A percentile compares a stretch with the other conserved stretches of the same genome.
These are phyloP conservation scores for Fomitopsis schrenkii DNA, from an alignment of 1,284 basidiomycete genomes.

Conservation along the genomic window DNA sequence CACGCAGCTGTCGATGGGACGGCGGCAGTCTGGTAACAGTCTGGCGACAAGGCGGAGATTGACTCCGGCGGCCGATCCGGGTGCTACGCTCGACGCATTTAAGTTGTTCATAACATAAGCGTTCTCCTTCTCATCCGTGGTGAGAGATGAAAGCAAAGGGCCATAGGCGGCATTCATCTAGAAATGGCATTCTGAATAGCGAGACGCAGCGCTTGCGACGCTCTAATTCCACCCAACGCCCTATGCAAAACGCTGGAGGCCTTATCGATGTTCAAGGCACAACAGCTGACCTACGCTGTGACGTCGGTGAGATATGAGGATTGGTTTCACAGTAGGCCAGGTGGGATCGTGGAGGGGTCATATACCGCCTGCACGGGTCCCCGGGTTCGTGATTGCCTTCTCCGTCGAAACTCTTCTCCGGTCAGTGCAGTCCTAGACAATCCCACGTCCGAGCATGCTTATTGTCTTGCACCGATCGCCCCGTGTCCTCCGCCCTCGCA, in stretches of 20 bases:
- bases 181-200: background rate
- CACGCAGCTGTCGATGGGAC: background rate
- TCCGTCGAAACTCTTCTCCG: background rate
- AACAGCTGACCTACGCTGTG: background rate
- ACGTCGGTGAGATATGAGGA: background rate
- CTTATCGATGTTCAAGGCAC: background rate
- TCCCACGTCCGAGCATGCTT: background rate
- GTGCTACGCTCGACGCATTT: background rate
- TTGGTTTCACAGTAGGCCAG: background rate
- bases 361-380: background rate
- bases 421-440: background rate
- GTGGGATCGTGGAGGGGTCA: background rate
- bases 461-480: background rate
- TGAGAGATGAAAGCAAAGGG: background rate
- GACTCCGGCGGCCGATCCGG: background rate
- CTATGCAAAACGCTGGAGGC: background rate
- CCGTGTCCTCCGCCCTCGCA: background rate
- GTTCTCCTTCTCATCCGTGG: too few species aligned
- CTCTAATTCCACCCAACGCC: background rate
- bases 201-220: background rate
- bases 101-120: background rate
- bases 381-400: background rate
- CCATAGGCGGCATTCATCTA: background rate
- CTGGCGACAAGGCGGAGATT: background rate
- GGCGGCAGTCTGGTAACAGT: background rate